Base-by-base conservation (phyloP, 306 rosid species). In the Trifolium pratense region DNA sequence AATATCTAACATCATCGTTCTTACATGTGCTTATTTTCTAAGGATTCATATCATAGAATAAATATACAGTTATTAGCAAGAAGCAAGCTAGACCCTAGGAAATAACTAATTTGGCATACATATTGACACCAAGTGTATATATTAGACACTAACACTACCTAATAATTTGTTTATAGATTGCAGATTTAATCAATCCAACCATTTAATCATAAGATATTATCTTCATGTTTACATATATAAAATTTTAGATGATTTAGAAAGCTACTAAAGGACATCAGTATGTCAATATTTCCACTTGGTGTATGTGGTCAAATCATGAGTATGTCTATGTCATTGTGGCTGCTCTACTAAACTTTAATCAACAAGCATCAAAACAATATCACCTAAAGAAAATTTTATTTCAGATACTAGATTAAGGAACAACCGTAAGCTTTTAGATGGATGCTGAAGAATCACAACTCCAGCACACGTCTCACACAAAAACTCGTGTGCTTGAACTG, bases 11-110 rank as follows among this genome's bases (percentile, higher is more conserved):
- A 65, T 34, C 20, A 18, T 5, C 32, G 29, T 26, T 53, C 23
- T 51, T 52, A 40, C 51, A 40, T 53, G 34, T 63, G 75, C 34
- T 55, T 66, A 66, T 57, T 67, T 71, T 57, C 25, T 56, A 45
- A 58, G 53, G 21, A 66, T 37, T 45, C 18, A 23, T 57, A 57
- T 55, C 60, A 31, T 11, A 58, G 32, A 56, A 67, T 23, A 78
- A 73, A 26, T 59, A 16, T 67, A 34, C 20, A 58, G 51, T 25
- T 23, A 36, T 56, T 66, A 37, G 74, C 48, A 49, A 9, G 70
- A 70, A 39, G 66, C 45, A 63, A 71, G 31, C 64, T n/a, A 43
- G 40, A 45, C 39, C 9, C 8, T 60, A 57, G 39, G 48, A 67
- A 18, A 56, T 7, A 66, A 40, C 48, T 26, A 43, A 40, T 40